Evolutionary conservation across 148 eudicot genomes (phyloP).

Genomic region (Chenopodium formosanum): DNA sequence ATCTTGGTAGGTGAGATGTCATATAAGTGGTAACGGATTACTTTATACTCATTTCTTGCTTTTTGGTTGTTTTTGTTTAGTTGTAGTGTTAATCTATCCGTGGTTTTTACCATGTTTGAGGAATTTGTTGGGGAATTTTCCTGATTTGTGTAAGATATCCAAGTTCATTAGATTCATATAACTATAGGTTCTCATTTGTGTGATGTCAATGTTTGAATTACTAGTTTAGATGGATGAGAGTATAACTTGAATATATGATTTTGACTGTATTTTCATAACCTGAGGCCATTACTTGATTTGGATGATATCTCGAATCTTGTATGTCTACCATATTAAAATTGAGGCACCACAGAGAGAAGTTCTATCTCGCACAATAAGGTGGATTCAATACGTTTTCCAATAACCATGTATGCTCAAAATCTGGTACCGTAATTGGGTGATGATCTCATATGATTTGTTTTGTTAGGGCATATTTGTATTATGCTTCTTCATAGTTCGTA

Average conservation of each 20-base stretch:
- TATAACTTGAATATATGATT: neutral
- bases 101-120: no score
- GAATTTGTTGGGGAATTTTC: neutral
- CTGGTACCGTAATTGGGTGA: neutral
- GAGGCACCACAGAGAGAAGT: no score
- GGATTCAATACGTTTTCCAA: no score
- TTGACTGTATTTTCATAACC: neutral
- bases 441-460: neutral
- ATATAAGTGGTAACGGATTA: neutral
- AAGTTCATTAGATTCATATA: neutral
- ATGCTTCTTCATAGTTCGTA: neutral
- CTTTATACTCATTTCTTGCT: neutral
- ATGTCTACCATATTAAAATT: no score
- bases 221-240: neutral
- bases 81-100: no score
- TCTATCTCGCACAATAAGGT: no score
- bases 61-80: neutral
- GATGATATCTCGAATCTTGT: no score
- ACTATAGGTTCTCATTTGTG: neutral
- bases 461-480: neutral
- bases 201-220: neutral
- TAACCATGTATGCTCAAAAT: neutral
- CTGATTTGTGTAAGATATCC: neutral
- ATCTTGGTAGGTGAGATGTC: constrained; percentile 14
- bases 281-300: neutral